Base-by-base conservation (phyloP, 768 basidiomycete species). In the Suillus variegatus region DNA sequence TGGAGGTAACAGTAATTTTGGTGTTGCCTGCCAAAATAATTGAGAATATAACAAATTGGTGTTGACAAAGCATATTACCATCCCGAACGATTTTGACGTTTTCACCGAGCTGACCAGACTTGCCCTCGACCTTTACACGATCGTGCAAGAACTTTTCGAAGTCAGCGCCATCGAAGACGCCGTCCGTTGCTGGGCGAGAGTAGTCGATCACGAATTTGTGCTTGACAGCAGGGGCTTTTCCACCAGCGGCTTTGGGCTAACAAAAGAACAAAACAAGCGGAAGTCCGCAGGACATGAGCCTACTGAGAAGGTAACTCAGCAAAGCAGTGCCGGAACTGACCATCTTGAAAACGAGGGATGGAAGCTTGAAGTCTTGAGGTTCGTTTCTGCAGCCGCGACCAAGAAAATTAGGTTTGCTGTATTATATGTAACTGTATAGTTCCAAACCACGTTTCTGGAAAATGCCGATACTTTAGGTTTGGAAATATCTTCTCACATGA, bases 241-340 rank as follows among this genome's bases (percentile, higher is more conserved):
- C 80, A 67, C 84, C 66, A 70, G 87, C 68, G 72, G 82, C 80
- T 78, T 88, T 88, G 76, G 88, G 84, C 88, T 90, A 82, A 55
- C 71, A 63, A 66, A 67, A 63, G 65, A 69, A 68, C 71, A 43
- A 66, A 69, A 77, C 70, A 72, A 74, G 68, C 71, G 72, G 63
- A 68, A 68, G 57, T 67, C 70, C 71, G 71, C 73, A 77, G 79
- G 80, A 84, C 74, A 76, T 91, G 73, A 91, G 89, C 91, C 91
- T 93, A 93, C 92, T 93, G 92, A 92, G 92, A 92, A 90, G 88
- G 75, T 71, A 84, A 85, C 91, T 92, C 91, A 93, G 91, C 90
- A 92, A 91, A 92, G 91, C 90, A 76, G 80, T 83, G 84, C 83
- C 84, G 78, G 80, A 68, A 90, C 89, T 88, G 75, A 92, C 91